Evolutionary conservation across 1,139 yeast genomes (phyloP), one percentile per base, ranked within the genome.

Genomic region (Wickerhamiella pararugosa): DNA sequence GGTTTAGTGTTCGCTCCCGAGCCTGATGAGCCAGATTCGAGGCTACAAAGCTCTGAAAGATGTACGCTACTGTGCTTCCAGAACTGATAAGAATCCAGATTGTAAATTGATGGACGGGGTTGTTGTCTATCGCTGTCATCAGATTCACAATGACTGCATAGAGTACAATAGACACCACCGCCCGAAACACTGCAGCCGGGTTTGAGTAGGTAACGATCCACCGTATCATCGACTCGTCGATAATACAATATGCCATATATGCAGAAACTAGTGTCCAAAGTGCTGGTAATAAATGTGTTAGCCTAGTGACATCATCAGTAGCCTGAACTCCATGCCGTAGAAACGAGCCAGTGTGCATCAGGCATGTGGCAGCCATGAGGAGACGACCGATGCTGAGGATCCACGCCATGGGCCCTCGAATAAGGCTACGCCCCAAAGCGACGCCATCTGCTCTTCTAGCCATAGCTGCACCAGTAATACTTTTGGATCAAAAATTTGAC

Each of bases 1-100:
- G 74, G 49, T 86, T 81, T 37, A 62, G 62, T 5, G 64, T 57
- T 21, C 65, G 54, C 25, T 57, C 52, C 43, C 54, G 49, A 8
- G 43, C 42, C 45, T 71, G 72, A 47, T 80, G 64, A 43, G 80
- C 82, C 47, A 87, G 60, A 58, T 90, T 84, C 45, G 90, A 80
- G 4, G 96, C 86, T 48, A 86, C 79, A 58, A 86, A 90, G 58
- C 80, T 86, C 60, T 90, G 97, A 46, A 79, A 71, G 37, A 82
- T 84, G 60, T 79, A 90, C 3, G 82, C 76, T n/a, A 75, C 66
- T 0, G 98, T 90, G 43, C 86, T 66, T 10, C 82, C 71, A 58
- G 95, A 84, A 44, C 94, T 78, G 15, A 86, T 81, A 35, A 87
- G 61, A 33, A 90, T 82, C 97, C 97, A 90, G 6, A 87, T 79